Evolutionary conservation across 106 monocot species (phyloP).

Genomic region (Platanthera guangdongensis): DNA sequence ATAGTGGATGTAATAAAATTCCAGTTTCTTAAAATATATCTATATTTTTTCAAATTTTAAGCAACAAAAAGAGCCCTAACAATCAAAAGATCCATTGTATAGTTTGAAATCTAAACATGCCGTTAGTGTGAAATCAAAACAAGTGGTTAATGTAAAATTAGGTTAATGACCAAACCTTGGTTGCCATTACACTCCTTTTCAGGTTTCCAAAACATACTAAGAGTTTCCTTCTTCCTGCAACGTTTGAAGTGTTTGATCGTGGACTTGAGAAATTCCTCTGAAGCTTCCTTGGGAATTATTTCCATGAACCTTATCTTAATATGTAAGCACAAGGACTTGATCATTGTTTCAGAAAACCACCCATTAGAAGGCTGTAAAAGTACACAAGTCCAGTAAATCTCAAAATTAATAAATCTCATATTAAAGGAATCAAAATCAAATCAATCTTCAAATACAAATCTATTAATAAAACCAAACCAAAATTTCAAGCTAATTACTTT

Average conservation of each 20-base stretch:
- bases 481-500: not conserved
- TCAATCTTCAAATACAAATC: not conserved
- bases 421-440: not conserved
- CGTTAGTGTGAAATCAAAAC: not conserved
- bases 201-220: constrained; percentile 18
- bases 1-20: too few species aligned
- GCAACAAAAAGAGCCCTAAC: not conserved
- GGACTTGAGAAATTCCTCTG: constrained; percentile 26
- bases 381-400: not conserved
- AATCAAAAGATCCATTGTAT: not conserved
- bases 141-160: not conserved
- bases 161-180: constrained; percentile 16
- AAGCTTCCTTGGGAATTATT: constrained; percentile 21
- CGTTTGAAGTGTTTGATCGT: constrained; percentile 30
- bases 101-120: not conserved
- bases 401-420: not conserved
- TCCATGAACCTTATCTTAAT: constrained; percentile 49
- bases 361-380: constrained; percentile 37
- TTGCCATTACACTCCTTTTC: constrained; percentile 13
- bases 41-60: too few species aligned
- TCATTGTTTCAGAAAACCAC: constrained; percentile 41
- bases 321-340: constrained; percentile 33
- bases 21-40: too few species aligned
- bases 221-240: constrained; percentile 36
- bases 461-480: not conserved